Base-by-base conservation (phyloP, 2,329 filamentous ascomycete genomes). In the Epichloe coenophiala region DNA sequence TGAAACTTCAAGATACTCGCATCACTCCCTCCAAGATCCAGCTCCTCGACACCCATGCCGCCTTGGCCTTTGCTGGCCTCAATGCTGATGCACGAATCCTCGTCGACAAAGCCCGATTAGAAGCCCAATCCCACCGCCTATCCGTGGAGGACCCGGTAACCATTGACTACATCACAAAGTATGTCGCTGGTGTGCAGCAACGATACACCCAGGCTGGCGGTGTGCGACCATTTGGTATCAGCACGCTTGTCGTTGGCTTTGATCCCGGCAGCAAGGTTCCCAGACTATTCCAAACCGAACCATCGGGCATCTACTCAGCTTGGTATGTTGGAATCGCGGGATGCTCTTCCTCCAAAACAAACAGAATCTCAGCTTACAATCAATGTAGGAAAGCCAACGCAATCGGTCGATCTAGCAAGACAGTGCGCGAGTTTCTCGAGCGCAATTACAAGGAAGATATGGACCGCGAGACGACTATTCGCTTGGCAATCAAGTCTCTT, bases 141-240 rank as follows among this genome's bases (percentile, higher is more conserved):
- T 97, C 93, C 4, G 89, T 98, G 53, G 93, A 98, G 68, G 94
- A 98, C 67, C 91, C 93, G 51, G 88, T 95, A 58, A 91, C 88
- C 55, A 94, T 98, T 69, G 93, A 98, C 73, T 98, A 98, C 77
- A 96, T 98, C 66, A 97, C 93, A 63, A 97, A 98, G 76, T 95
- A 97, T 64, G 86, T 98, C 56, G 93, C 93, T 49, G 88, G 91
- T 51, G 93, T 98, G 60, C 93, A 98, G 77, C 93, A 98, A 76
- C 83, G 89, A 70, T 98, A 98, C 77, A 98, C 93, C 45, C 93
- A 98, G 76, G 95, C 89, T 64, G 93, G 93, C 74, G 93, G 93
- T 78, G 93, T 98, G 49, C 78, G 93, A 63, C 93, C 93, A n/a
- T 98, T 98, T 65, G 93, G 93, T 55, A 96, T 98, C 68, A 96